These are phyloP conservation scores for Fusarium caatingaense DNA, from an alignment of 2,329 filamentous ascomycete species.

Conservation along the genomic window DNA sequence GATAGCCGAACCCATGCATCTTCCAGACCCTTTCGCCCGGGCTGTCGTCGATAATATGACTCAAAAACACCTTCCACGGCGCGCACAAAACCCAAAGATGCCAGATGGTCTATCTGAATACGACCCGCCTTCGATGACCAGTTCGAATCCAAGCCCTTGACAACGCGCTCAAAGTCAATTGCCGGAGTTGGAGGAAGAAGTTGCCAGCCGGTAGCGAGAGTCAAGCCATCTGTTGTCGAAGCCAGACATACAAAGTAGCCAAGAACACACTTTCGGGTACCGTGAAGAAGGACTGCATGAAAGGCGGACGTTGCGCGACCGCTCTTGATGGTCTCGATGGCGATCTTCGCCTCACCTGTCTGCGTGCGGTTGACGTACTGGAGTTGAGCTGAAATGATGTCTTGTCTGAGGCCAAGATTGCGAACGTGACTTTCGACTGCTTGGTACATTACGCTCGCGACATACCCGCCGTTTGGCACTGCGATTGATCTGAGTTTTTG, in stretches of 20 bases:
- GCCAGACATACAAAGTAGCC: neutral
- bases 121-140: neutral
- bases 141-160: neutral
- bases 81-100: neutral
- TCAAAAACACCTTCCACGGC: neutral
- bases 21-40: neutral
- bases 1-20: neutral
- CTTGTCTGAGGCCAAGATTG: neutral
- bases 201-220: neutral
- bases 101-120: neutral
- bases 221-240: neutral
- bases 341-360: neutral
- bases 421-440: neutral
- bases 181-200: neutral
- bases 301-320: neutral
- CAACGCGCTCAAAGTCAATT: neutral
- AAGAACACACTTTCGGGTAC: neutral
- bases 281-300: neutral
- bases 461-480: neutral
- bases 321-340: neutral
- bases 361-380: neutral
- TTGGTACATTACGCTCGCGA: neutral
- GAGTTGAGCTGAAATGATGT: neutral
- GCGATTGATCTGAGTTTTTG: neutral
- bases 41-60: neutral